Base-by-base conservation (phyloP, 768 basidiomycete species). In the Daedaleopsis sinensis region DNA sequence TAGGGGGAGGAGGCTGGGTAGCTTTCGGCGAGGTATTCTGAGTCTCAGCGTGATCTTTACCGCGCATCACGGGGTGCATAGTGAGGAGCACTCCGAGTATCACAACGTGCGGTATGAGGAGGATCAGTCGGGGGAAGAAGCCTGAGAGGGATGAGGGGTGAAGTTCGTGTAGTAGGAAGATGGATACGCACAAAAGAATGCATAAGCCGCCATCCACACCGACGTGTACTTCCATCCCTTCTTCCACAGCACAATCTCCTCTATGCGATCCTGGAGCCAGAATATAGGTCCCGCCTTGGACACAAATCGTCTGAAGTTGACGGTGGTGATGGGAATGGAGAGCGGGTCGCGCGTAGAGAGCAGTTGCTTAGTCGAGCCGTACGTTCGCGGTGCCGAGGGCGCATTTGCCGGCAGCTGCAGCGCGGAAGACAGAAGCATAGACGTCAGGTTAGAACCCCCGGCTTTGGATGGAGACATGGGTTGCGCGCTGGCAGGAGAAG, bases 181-280 rank as follows among this genome's bases (percentile, higher is more conserved):
- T 32, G 7, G 27, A 32, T 32, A 80, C 91, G 44, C 52, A 94
- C 94, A 96, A 39, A 95, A 73, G 65, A 94, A 93, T 0, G 82
- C 83, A 72, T 94, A 96, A 0, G 75, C 80, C 2, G 85, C 80
- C 76, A 96, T 87, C 89, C 90, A 96, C 0, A 84, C 80, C 43
- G 76, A 70, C 1, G 94, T 95, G 44, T 84, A 77, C 67, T 80
- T 82, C 88, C 87, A 89, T 0, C 89, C 88, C 48, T 83, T 81
- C 71, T 84, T 88, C 94, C 94, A 96, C 64, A 91, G 78, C 4
- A 96, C 57, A 3, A 94, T 80, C 74, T 96, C 94, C 72, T 96
- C 94, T 15, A 92, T 69, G 1, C 94, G 76, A 70, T 97, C 94
- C 74, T 93, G 92, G 19, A 96, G 64, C 94, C 94, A 96, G 68